Conservation (phyloP, 129 eudicot genomes). For the Flaveria bidentis region DNA sequence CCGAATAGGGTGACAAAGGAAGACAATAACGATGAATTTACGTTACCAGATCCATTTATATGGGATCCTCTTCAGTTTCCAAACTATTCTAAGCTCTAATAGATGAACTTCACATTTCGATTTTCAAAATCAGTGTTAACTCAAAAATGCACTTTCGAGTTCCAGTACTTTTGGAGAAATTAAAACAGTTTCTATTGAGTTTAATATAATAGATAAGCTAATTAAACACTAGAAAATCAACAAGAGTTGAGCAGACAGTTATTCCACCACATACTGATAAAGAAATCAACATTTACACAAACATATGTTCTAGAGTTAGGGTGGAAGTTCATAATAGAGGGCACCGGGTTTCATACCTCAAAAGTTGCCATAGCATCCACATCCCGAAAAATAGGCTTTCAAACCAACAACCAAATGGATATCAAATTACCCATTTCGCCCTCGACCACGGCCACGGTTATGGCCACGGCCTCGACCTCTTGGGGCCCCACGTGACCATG, state of each 20-base stretch:
- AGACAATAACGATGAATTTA: too few species aligned
- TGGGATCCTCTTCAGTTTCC: background rate
- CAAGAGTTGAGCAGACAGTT: slow-evolving; percentile 2
- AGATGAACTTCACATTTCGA: background rate
- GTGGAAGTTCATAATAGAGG: slow-evolving; percentile 14
- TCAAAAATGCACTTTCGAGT: slow-evolving; percentile 9
- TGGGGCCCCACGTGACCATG: slow-evolving; percentile 36
- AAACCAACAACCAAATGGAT: slow-evolving; percentile 8
- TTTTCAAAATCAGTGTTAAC: background rate
- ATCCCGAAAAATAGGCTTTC: slow-evolving; percentile 24
- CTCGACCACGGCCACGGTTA: slow-evolving; percentile 32
- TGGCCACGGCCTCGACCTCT: slow-evolving; percentile 26
- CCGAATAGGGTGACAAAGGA: too few species aligned
- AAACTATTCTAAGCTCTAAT: slow-evolving; percentile 16
- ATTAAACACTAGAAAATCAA: background rate
- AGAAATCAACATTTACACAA: slow-evolving; percentile 29
- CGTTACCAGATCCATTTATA: too few species aligned
- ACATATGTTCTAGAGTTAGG: slow-evolving; percentile 9
- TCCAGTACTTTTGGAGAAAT: background rate
- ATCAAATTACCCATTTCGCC: slow-evolving; percentile 23
- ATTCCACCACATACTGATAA: background rate
- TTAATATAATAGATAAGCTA: background rate
- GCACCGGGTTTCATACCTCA: slow-evolving; percentile 30
- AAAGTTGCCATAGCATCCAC: slow-evolving; percentile 26
- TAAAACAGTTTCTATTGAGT: background rate